phyloP scores from a whole-genome alignment of 2,329 filamentous ascomycete species.

The Sphaerostilbella broomeana region DNA sequence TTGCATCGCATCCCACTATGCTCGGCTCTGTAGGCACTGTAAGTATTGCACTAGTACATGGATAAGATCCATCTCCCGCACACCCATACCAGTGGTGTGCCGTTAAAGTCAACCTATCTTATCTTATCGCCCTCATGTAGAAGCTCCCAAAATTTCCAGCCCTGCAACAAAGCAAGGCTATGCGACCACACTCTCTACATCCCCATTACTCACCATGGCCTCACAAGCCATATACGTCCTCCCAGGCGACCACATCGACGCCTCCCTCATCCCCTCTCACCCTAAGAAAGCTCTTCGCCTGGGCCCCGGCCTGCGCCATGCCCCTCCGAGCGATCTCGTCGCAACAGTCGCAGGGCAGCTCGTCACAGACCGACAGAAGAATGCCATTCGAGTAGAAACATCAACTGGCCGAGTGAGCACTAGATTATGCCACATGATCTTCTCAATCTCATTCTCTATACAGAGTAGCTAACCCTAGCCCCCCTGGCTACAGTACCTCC shows the following conservation, averaged over 20 bases:
- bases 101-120: constrained; percentile 7
- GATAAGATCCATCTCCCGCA: no score
- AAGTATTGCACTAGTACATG: no score
- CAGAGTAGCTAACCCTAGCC: constrained; percentile 20
- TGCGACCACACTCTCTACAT: no score
- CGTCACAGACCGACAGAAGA: constrained; percentile 63
- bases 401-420: constrained; percentile 58
- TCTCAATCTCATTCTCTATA: background rate
- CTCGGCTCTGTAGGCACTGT: no score
- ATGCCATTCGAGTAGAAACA: constrained; percentile 70
- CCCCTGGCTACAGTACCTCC: constrained; percentile 59
- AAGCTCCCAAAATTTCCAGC: no score
- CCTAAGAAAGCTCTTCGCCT: constrained; percentile 68
- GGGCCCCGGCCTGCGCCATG: constrained; percentile 76
- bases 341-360: constrained; percentile 62
- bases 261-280: constrained; percentile 59
- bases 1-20: no score
- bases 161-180: no score
- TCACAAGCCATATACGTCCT: constrained; percentile 61
- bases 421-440: constrained; percentile 18
- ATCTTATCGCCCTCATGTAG: no score
- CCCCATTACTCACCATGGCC: constrained; percentile 47
- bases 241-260: constrained; percentile 70
- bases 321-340: constrained; percentile 67
- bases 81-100: constrained; percentile 5